Evolutionary conservation across 106 monocot genomes (phyloP).

Genomic region (Apostasia ramifera): DNA sequence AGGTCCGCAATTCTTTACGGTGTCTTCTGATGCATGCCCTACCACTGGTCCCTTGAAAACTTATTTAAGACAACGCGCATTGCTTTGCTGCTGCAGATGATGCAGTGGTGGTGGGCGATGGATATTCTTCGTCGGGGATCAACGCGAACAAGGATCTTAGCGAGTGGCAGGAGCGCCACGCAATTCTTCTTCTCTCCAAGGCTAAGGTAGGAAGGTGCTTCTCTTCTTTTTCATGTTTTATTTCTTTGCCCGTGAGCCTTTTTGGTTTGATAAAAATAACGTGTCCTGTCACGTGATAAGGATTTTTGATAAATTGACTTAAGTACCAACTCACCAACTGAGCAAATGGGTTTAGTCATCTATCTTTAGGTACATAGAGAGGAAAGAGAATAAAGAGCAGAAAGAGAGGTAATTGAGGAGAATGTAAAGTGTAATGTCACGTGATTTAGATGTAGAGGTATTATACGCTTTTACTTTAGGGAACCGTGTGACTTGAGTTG

Average conservation of each 20-base stretch:
- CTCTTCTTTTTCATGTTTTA: neutral
- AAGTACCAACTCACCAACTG: no score
- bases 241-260: neutral
- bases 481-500: no score
- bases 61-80: neutral
- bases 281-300: no score
- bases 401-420: no score
- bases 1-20: slow-evolving; percentile 15
- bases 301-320: no score
- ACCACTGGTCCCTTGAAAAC: neutral
- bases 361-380: no score
- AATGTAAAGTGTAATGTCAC: no score
- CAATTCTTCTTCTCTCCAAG: slow-evolving; percentile 48
- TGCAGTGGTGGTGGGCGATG: neutral
- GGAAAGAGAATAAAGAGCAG: no score
- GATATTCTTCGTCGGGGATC: neutral
- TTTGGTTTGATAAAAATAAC: neutral
- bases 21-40: neutral
- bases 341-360: no score
- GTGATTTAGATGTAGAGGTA: no score
- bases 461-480: no score
- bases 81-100: slow-evolving; percentile 18
- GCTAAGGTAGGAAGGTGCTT: no score
- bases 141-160: slow-evolving; percentile 58
- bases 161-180: slow-evolving; percentile 87